Percentiles rank a stretch among this genome's conserved stretches.
phyloP scores from a whole-genome alignment of 768 basidiomycete genomes.

The Xerocomus potaroensis region DNA sequence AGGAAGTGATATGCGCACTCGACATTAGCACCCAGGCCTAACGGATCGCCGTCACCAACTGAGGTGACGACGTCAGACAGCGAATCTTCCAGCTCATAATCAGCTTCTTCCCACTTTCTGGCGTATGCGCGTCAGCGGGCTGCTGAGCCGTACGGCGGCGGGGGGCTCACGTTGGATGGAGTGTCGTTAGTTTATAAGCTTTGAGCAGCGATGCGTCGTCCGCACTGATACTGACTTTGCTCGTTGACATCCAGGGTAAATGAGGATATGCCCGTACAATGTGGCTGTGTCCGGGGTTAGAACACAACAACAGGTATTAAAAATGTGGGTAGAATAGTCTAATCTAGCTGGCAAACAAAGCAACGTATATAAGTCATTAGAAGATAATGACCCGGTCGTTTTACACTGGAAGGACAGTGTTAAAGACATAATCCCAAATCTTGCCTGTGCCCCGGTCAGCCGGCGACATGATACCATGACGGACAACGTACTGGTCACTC shows the following conservation, averaged over 20 bases:
- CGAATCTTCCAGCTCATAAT: slow-evolving; percentile 78
- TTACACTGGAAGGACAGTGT: slow-evolving; percentile 57
- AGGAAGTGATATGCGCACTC: slow-evolving; percentile 41
- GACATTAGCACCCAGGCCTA: slow-evolving; percentile 67
- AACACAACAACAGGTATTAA: slow-evolving; percentile 5
- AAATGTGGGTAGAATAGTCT: slow-evolving; percentile 2
- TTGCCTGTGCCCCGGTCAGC: slow-evolving; percentile 50
- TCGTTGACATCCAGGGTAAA: slow-evolving; percentile 25
- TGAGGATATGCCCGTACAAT: background rate
- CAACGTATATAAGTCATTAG: slow-evolving; percentile 1
- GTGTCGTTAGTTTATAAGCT: slow-evolving; percentile 77
- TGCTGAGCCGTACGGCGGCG: background rate
- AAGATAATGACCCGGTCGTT: background rate
- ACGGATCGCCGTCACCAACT: slow-evolving; percentile 60
- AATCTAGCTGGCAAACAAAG: slow-evolving; percentile 10
- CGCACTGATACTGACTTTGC: slow-evolving; percentile 60
- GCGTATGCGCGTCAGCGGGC: slow-evolving; percentile 5
- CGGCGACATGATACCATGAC: background rate
- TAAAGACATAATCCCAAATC: slow-evolving; percentile 92
- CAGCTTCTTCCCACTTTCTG: slow-evolving; percentile 88
- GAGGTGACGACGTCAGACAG: slow-evolving; percentile 66
- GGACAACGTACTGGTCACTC: slow-evolving; percentile 74
- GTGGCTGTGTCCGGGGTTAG: slow-evolving; percentile 14
- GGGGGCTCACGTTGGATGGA: slow-evolving; percentile 66
- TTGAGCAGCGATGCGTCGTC: slow-evolving; percentile 85